Conservation (phyloP, 352 stramenopile genomes). For the Phytophthora nicotianae region DNA sequence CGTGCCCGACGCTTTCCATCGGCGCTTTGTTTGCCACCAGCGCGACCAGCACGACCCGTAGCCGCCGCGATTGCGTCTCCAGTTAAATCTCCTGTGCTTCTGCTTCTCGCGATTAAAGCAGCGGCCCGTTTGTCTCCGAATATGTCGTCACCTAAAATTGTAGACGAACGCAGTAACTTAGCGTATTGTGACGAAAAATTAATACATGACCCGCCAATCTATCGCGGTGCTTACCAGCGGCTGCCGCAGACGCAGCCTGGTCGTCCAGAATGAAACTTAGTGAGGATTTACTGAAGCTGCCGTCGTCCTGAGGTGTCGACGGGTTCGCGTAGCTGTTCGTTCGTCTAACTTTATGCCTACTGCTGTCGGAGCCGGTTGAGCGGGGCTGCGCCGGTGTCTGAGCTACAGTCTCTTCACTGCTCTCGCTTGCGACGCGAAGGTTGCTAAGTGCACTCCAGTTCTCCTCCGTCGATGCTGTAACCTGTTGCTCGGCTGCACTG, state of each 20-base stretch:
- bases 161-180: conserved; percentile 7
- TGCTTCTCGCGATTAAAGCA: conserved; percentile 32
- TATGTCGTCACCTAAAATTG: conserved; percentile 18
- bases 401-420: conserved; percentile 11
- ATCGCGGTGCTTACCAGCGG: conserved; percentile 22
- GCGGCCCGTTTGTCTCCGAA: conserved; percentile 27
- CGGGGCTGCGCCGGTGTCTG: conserved; percentile 4
- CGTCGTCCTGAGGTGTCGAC: conserved; percentile 27
- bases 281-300: conserved; percentile 58
- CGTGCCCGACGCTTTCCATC: conserved; percentile 60
- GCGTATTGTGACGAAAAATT: conserved; percentile 2
- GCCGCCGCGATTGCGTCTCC: conserved; percentile 3
- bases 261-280: conserved; percentile 80
- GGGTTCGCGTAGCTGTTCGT: conserved; percentile 23
- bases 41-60: conserved; percentile 14
- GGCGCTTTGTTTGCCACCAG: conserved; percentile 35
- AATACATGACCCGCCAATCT: neutral
- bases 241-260: conserved; percentile 30
- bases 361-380: conserved; percentile 17
- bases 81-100: conserved; percentile 41
- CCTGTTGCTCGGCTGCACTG: neutral
- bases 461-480: conserved; percentile 26
- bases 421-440: conserved; percentile 34
- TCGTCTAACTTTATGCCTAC: conserved; percentile 33
- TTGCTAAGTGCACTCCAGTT: conserved; percentile 52